Conservation (phyloP, 1,139 yeast genomes). For the Geotrichum candidum region DNA sequence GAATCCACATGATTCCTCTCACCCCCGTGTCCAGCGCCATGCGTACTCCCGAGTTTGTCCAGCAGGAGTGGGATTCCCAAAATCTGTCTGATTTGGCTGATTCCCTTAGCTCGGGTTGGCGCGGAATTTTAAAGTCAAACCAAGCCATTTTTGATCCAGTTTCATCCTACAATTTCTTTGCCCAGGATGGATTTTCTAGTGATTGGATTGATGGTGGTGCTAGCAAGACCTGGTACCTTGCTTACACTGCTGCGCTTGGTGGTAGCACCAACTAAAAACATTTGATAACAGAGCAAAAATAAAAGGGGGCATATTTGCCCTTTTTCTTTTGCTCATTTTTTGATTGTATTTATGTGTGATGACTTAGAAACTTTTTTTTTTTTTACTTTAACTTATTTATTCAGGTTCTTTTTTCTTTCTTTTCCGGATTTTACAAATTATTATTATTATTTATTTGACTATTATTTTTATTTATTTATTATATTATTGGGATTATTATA, state of each 20-base stretch:
- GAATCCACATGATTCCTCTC: conserved; percentile 86
- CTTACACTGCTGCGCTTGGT: conserved; percentile 55
- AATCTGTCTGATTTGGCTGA: conserved; percentile 45
- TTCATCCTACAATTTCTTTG: conserved; percentile 59
- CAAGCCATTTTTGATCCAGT: conserved; percentile 65
- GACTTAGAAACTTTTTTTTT: no score
- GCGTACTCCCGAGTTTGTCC: conserved; percentile 58
- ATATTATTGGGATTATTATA: no score
- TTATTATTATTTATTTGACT: no score
- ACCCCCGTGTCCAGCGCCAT: conserved; percentile 74
- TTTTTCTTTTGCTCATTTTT: background rate
- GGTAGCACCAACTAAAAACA: conserved; percentile 33
- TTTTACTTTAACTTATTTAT: no score
- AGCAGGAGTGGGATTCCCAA: conserved; percentile 65
- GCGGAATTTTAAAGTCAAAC: conserved; percentile 70
- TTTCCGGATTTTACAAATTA: no score
- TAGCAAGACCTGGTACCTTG: conserved; percentile 81
- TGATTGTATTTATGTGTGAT: background rate
- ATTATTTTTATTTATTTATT: no score
- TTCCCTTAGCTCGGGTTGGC: conserved; percentile 70
- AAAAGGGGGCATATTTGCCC: no score
- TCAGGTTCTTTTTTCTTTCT: no score
- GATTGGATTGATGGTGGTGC: conserved; percentile 77
- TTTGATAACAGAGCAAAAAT: background rate
- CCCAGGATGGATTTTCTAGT: conserved; percentile 41